Percentiles rank a stretch among this genome's conserved stretches.
Evolutionary conservation across 352 stramenopile species (phyloP).

Genomic region (Globisporangium rhizosaccharum): DNA sequence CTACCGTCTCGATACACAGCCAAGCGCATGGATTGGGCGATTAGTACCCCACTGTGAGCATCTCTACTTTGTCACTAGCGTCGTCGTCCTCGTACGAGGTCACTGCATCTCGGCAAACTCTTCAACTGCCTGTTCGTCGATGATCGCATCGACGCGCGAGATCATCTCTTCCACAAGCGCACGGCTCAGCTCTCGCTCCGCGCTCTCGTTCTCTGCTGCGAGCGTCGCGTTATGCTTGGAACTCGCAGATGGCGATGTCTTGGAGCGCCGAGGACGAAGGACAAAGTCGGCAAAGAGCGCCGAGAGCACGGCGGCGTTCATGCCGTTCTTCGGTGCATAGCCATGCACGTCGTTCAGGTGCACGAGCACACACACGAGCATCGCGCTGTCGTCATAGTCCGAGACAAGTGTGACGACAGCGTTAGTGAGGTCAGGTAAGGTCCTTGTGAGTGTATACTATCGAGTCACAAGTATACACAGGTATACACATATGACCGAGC

Average conservation of each 20-base stretch:
- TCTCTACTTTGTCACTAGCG: neutral
- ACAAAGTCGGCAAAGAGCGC: slow-evolving; percentile 50
- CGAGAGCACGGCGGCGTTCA: slow-evolving; percentile 54
- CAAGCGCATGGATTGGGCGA: neutral
- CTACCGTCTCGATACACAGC: neutral
- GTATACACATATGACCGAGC: neutral
- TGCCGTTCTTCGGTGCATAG: slow-evolving; percentile 70
- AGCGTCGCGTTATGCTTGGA: no score
- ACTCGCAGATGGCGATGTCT: neutral
- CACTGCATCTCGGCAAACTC: slow-evolving; percentile 24
- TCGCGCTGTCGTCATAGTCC: slow-evolving; percentile 23
- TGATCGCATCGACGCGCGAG: slow-evolving; percentile 61
- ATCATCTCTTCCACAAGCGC: slow-evolving; percentile 68
- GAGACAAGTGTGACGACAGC: no score
- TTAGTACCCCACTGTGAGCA: neutral
- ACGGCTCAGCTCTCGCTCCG: slow-evolving; percentile 11
- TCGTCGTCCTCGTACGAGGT: neutral
- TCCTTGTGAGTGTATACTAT: no score
- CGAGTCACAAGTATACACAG: neutral
- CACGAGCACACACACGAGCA: slow-evolving; percentile 71
- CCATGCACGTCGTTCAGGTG: slow-evolving; percentile 80
- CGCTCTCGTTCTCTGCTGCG: slow-evolving; percentile 2
- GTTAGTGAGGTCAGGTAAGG: no score
- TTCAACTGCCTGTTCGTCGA: slow-evolving; percentile 65
- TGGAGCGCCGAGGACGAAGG: slow-evolving; percentile 26